These are phyloP conservation scores for Wakefieldia striispora DNA, from an alignment of 768 basidiomycete genomes.

Conservation along the genomic window DNA sequence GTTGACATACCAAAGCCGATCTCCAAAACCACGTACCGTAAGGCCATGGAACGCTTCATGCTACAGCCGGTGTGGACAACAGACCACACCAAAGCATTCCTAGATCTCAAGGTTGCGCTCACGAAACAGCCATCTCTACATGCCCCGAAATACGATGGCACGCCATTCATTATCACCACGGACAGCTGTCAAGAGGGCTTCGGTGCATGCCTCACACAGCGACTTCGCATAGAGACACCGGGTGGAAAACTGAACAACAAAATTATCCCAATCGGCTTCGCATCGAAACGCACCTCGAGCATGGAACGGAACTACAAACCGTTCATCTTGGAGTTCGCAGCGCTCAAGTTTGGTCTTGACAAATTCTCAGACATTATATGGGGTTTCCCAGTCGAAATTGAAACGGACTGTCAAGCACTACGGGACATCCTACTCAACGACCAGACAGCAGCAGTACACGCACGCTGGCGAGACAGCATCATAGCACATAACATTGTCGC, in stretches of 20 bases:
- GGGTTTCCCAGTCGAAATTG: not conserved
- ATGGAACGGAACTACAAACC: conserved; percentile 34
- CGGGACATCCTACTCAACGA: not conserved
- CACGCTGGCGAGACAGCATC: not conserved
- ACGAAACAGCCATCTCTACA: too few relatives aligned
- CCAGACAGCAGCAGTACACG: not conserved
- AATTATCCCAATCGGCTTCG: conserved; percentile 13
- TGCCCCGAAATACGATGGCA: too few relatives aligned
- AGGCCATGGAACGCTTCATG: too few relatives aligned
- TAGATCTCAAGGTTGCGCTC: too few relatives aligned
- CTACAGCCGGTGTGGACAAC: too few relatives aligned
- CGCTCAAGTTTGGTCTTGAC: conserved; percentile 33
- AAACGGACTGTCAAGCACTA: not conserved
- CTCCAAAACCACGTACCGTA: not conserved
- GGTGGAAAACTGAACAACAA: too few relatives aligned
- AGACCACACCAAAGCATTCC: too few relatives aligned
- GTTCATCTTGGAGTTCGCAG: conserved; percentile 36
- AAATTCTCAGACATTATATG: conserved; percentile 32
- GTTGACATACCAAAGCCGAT: not conserved
- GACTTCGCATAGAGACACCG: not conserved
- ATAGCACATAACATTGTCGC: not conserved
- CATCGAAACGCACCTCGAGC: conserved; percentile 33
- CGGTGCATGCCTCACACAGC: not conserved
- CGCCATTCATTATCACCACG: not conserved
- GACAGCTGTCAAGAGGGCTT: not conserved